Conservation (phyloP, 2,329 filamentous ascomycete species). For the Dactylonectria estremocensis region DNA sequence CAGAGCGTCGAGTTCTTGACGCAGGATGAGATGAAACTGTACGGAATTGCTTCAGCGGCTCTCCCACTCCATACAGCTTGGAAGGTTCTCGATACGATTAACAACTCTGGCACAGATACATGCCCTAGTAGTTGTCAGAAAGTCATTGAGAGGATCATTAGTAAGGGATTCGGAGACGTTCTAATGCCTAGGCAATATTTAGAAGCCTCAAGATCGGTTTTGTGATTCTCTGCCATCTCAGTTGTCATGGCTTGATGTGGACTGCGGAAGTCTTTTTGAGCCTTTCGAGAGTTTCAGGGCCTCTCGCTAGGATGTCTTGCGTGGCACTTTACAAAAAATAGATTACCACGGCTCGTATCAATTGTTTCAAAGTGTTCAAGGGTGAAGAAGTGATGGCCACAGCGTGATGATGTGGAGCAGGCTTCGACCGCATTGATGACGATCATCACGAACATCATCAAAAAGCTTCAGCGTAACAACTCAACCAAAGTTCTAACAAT, state of each 20-base stretch:
- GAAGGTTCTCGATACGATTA: conserved; percentile 6
- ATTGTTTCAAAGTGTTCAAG: not conserved
- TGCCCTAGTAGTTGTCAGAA: not conserved
- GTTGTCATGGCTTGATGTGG: conserved; percentile 2
- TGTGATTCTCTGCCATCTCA: conserved; percentile 1
- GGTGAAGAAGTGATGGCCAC: not conserved
- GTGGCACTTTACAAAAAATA: conserved; percentile 2
- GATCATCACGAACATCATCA: too few relatives aligned
- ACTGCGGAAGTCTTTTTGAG: not conserved
- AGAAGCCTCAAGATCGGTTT: conserved; percentile 2
- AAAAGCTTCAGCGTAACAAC: too few relatives aligned
- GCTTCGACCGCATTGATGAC: not conserved
- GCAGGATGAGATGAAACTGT: conserved; percentile 57
- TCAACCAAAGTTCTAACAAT: too few relatives aligned
- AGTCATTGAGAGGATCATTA: not conserved
- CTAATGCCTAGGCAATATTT: conserved; percentile 2
- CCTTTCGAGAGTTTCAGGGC: not conserved
- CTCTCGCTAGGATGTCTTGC: not conserved
- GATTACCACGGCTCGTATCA: not conserved
- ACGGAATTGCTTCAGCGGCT: conserved; percentile 54
- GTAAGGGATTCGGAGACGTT: conserved; percentile 2
- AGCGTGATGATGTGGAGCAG: not conserved
- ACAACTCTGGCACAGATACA: conserved; percentile 1
- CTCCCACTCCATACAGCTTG: conserved; percentile 49
- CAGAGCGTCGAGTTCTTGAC: conserved; percentile 56